Base-by-base conservation (phyloP, 2,329 filamentous ascomycete species). In the Macrophomina tecta region DNA sequence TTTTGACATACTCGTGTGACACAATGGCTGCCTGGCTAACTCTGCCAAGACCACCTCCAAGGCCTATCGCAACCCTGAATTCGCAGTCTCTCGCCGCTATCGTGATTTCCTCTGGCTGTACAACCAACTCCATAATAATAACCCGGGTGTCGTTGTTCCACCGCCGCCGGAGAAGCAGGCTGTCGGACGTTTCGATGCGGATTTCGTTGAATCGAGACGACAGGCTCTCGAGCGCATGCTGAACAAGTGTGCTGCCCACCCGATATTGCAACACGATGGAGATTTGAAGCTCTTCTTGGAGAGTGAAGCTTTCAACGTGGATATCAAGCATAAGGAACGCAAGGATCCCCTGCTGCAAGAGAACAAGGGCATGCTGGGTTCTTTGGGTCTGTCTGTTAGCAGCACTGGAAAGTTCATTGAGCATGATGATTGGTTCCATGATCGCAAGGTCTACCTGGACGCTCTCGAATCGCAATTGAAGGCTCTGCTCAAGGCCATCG, bases 351-450 rank as follows among this genome's bases (percentile, higher is more conserved):
- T 93, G 64, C 85, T 96, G 4, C 89, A 88, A 49, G 95, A 98
- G 80, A 97, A 89, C 82, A 98, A 98, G 81, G 94, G 95, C 64
- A 90, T 98, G 83, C 88, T 98, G 73, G 92, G 93, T 73, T 92
- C 90, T 16, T 85, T 97, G 64, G 92, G 93, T 28, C 86, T 95
- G 69, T 91, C 86, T 69, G 89, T 94, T 32, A 91, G 94, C 36
- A 89, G 86, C 73, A 81, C 80, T 40, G 85, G 85, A 68, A 99
- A 99, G 79, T 99, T 99, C 80, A 89, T 99, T 46, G 95, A 99
- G 80, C 95, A 98, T 76, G 95, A 99, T 77, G 95, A 99, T 81
- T 99, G 94, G 95, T 99, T 99, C 81, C 94, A 99, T 73, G 95
- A 99, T 72, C 93, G 95, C 69, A 92, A 90, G 74, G 88, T 98